Base-by-base conservation (phyloP, 2,329 filamentous ascomycete genomes). In the Harringtonia lauricola region DNA sequence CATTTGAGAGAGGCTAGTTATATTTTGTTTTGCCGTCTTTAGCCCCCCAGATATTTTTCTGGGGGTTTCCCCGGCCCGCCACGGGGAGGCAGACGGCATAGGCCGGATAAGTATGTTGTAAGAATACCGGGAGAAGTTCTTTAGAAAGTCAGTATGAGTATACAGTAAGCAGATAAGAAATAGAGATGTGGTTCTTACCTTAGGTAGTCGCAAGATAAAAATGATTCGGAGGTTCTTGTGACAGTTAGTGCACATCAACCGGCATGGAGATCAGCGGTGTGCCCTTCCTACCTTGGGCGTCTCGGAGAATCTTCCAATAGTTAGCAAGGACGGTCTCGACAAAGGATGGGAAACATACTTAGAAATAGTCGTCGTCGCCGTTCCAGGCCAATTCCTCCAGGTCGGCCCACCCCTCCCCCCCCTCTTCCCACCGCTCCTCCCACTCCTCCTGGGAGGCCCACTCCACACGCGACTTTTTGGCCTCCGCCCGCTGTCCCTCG, bases 21-120 rank as follows among this genome's bases (percentile, higher is more conserved):
- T 34, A 34, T 34, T 34, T 34, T 34, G 6, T 7, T 34, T 34
- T 34, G 39, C 35, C 39, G 39, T 41, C 39, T 41, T 41, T 41
- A 4, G 39, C 39, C 39, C 39, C 18, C 30, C 30, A 35, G 30
- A 17, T 17, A 24, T 17, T 10, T 26, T 14, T 17, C 21, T 41
- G 31, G 39, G 18, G 30, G 39, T 41, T 41, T 21, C 39, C 39
- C 30, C 30, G 39, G 39, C 39, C 39, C 31, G 39, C 39, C 30
- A 35, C 39, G 39, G 30, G 39, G 39, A 41, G 39, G 39, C 39
- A 41, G 39, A 41, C 39, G 19, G 35, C 39, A 41, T 41, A 30
- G 30, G 39, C 30, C 39, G 39, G 39, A 41, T 24, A 35, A 41
- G 33, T 22, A 41, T 41, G 21, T 17, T 41, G 35, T 24, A 35